Conservation (phyloP, 2,329 filamentous ascomycete species). For the Rutstroemia sp. region DNA sequence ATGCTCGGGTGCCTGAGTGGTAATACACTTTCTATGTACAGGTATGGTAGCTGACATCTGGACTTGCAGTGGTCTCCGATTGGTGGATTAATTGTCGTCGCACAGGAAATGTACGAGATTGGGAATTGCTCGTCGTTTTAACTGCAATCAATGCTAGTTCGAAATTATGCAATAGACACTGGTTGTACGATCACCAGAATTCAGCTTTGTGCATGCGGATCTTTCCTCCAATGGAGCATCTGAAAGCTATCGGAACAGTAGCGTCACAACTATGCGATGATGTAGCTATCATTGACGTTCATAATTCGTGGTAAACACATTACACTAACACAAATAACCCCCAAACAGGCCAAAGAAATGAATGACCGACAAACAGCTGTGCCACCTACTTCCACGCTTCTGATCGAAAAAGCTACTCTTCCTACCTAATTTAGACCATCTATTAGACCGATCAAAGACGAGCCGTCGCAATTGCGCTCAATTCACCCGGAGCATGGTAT, state of each 20-base stretch:
- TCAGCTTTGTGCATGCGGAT: no score
- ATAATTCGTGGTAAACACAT: background rate
- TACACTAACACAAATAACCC: constrained; percentile 9
- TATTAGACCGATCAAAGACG: background rate
- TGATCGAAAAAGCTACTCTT: no score
- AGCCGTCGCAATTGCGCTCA: constrained; percentile 2
- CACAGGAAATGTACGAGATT: background rate
- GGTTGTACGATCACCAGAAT: no score
- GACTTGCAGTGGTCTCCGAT: background rate
- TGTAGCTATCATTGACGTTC: no score
- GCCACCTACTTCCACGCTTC: no score
- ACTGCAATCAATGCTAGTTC: background rate
- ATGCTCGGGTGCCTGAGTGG: no score
- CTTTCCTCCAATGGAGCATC: no score
- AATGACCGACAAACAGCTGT: background rate
- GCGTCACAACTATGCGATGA: no score
- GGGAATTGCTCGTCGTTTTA: background rate
- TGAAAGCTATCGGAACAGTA: no score
- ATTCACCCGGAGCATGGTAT: constrained; percentile 50
- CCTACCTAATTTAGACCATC: no score
- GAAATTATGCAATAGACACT: no score
- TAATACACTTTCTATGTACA: background rate
- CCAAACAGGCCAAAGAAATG: constrained; percentile 1
- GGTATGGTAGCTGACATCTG: background rate
- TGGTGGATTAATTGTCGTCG: background rate